Evolutionary conservation across 2,329 filamentous ascomycete species (phyloP), one percentile per base, ranked within the genome.

Genomic region (Cytospora piceae): DNA sequence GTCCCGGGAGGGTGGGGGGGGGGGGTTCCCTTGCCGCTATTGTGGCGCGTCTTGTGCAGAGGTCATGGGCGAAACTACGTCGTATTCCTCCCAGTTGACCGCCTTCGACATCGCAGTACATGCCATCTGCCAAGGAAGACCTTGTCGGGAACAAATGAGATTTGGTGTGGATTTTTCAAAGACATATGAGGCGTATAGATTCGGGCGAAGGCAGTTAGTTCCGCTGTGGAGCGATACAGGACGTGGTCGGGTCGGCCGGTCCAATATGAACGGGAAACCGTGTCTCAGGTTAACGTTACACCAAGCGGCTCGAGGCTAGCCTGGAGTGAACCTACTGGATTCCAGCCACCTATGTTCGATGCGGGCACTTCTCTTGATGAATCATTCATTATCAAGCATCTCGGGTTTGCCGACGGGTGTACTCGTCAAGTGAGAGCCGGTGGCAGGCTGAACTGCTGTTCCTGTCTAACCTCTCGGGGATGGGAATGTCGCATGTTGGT

Each of bases 281-380:
- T 49, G 46, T 49, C 46, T 49, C 46, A 49, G 46, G n/a, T 49
- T 49, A 24, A 49, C 22, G 46, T 49, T 49, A 24, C n/a, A 49
- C 46, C 8, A 7, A 49, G 46, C 46, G 46, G 46, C n/a, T 49
- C 46, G 46, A 24, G n/a, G 46, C 46, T 5, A 49, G 46, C 46
- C 1, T 14, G n/a, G n/a, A 22, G 11, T 49, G 46, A 49, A 49
- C 46, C 46, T 49, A 22, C n/a, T 49, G n/a, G n/a, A 12, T 3
- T 14, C 22, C n/a, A 22, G 11, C 7, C 46, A 4, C 46, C 11
- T 49, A 24, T 49, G 4, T 20, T 24, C 11, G 3, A 24, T 24
- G n/a, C 46, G 11, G 46, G 46, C 46, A 49, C 46, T 24, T 12
- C 24, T 7, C n/a, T 49, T 49, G 46, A 49, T 49, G 46, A 49